A percentile compares a stretch with the other conserved stretches of the same genome.
Conservation (phyloP, 768 basidiomycete species). For the Trametes cinnabarina region DNA sequence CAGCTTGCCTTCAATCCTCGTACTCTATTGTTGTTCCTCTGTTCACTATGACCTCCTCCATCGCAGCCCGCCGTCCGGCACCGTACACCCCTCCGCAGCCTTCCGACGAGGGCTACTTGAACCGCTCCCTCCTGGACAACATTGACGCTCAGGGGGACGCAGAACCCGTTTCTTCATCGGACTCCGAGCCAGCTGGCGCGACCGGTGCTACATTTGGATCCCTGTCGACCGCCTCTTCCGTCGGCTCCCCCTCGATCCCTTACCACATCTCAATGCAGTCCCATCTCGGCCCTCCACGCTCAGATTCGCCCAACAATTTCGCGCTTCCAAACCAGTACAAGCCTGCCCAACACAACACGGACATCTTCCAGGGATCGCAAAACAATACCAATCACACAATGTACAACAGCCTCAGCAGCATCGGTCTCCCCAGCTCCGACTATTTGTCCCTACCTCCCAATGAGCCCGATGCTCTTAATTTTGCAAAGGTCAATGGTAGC, state of each 20-base stretch:
- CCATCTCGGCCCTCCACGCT: conserved; percentile 41
- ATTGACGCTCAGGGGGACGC: conserved; percentile 83
- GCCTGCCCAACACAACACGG: conserved; percentile 33
- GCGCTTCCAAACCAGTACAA: conserved; percentile 34
- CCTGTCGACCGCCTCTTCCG: conserved; percentile 51
- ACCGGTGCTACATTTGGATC: conserved; percentile 48
- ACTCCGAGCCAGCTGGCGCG: conserved; percentile 44
- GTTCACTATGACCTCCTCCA: conserved; percentile 35
- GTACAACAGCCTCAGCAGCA: conserved; percentile 46
- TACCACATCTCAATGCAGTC: conserved; percentile 51
- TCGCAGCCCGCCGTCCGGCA: conserved; percentile 30
- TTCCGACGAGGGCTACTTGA: conserved; percentile 79
- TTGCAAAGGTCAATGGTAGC: conserved; percentile 32
- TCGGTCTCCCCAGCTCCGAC: conserved; percentile 33
- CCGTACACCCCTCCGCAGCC: conserved; percentile 30
- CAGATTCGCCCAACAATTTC: conserved; percentile 51
- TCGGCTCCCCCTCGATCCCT: conserved; percentile 51
- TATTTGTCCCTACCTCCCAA: conserved; percentile 34
- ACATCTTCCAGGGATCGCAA: conserved; percentile 33
- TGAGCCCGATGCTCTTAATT: conserved; percentile 33
- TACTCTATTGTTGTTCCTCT: conserved; percentile 23
- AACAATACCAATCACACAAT: conserved; percentile 33
- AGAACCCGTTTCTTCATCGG: conserved; percentile 56
- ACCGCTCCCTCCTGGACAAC: conserved; percentile 79
- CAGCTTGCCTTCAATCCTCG: conserved; percentile 19